phyloP scores from a whole-genome alignment of 1,139 yeast species.

The Candida albicans region DNA sequence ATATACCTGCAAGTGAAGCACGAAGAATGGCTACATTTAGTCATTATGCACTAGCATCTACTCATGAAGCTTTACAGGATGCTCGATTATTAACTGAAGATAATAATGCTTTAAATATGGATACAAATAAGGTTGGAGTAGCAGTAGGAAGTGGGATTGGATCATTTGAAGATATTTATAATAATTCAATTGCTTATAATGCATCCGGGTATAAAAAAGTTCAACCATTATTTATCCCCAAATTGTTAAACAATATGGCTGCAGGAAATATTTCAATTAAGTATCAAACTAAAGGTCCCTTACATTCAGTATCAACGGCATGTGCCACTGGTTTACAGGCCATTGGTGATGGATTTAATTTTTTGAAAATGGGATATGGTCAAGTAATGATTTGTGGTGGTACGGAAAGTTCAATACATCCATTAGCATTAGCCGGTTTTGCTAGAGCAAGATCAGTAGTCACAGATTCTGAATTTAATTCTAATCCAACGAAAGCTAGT shows the following conservation, averaged over 20 bases:
- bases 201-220: conserved; percentile 65
- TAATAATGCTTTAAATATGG: conserved; percentile 18
- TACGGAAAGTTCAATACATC: conserved; percentile 84
- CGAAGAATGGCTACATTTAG: conserved; percentile 71
- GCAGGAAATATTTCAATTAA: conserved; percentile 87
- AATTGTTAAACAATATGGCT: conserved; percentile 86
- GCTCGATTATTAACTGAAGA: conserved; percentile 48
- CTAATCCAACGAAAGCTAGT: conserved; percentile 64
- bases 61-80: conserved; percentile 73
- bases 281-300: conserved; percentile 77
- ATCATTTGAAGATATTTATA: conserved; percentile 73
- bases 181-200: conserved; percentile 53
- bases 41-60: conserved; percentile 77
- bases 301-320: conserved; percentile 88
- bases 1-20: conserved; percentile 43
- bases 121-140: conserved; percentile 55
- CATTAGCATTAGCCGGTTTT: conserved; percentile 87
- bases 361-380: conserved; percentile 77
- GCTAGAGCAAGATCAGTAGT: conserved; percentile 84
- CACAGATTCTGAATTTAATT: conserved; percentile 60
- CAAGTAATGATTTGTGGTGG: conserved; percentile 93
- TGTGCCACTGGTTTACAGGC: conserved; percentile 97
- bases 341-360: conserved; percentile 87
- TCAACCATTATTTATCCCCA: conserved; percentile 86
- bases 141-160: conserved; percentile 95